Base-by-base conservation (phyloP, 495 filamentous ascomycete species). In the Cenococcum geophilum region DNA sequence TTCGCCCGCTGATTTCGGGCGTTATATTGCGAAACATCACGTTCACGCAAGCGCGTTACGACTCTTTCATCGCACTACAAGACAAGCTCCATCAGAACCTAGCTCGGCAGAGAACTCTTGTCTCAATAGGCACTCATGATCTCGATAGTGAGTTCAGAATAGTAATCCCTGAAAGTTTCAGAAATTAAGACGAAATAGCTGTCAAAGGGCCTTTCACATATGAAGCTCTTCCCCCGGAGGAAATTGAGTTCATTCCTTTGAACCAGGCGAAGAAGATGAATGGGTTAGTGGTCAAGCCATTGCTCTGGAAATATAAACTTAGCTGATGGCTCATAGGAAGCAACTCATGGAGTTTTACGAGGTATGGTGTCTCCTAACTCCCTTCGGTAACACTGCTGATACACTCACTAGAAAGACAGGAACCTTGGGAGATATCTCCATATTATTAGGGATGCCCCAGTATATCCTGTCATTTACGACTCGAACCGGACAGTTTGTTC, bases 41-140 rank as follows among this genome's bases (percentile, higher is more conserved):
- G 68, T 97, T 99, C 79, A 92, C 89, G 55, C 80, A 91, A 74
- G 89, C 83, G 59, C 81, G 85, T 51, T 97, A 99, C 73, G 91
- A 95, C 64, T 96, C 91, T 70, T 97, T 99, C 89, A 99, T 99
- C 72, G 81, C 85, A 40, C 81, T 99, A 37, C 93, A 99, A 78
- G 93, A 99, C 77, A 97, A 97, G 77, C 84, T 99, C 16, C 93
- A 99, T 74, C 87, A 91, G 72, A 99, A 99, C 75, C 78, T 99
- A 51, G 95, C 95, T 37, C 83, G 93, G 55, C 88, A 96, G 73
- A 81, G 93, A 61, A 95, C 93, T 4, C 77, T 99, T 2, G 93
- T 97, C 40, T 86, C 95, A 14, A 97, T 99, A 72, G 93, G 93
- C 63, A 97, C 93, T 4, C 93, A 99, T 73, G 91, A 99, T 71